A percentile compares a stretch with the other conserved stretches of the same genome.
Evolutionary conservation across 1,284 basidiomycete genomes (phyloP).

Genomic region (Meripilus lineatus): DNA sequence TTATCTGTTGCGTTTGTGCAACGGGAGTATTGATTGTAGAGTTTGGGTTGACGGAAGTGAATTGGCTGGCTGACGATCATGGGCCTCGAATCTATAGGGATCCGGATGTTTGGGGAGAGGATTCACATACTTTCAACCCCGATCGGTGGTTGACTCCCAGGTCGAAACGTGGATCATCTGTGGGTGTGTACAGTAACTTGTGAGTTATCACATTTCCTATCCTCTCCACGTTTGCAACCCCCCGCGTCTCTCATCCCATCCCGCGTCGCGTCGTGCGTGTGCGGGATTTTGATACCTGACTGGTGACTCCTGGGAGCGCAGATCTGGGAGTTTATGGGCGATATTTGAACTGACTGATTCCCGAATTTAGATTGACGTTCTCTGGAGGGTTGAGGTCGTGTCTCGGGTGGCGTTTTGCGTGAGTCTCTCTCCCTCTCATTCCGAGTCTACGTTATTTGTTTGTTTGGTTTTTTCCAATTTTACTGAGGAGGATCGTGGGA

Average conservation of each 20-base stretch:
- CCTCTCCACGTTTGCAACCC: too few species aligned
- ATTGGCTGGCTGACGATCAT: background rate
- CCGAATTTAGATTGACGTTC: constrained; percentile 6
- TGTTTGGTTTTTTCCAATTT: background rate
- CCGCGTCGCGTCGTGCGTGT: too few species aligned
- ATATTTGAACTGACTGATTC: background rate
- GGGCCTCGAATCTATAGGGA: constrained; percentile 11
- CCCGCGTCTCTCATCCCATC: too few species aligned
- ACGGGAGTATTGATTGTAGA: too few species aligned
- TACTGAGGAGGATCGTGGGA: too few species aligned
- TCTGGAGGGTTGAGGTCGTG: constrained; percentile 26
- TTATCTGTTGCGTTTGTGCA: too few species aligned
- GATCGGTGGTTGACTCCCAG: constrained; percentile 19
- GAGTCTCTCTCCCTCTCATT: constrained; percentile 8
- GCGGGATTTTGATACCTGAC: too few species aligned
- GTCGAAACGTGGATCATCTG: constrained; percentile 13
- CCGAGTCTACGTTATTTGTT: background rate
- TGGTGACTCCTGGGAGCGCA: too few species aligned
- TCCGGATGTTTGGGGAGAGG: constrained; percentile 22
- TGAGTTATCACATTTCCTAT: too few species aligned
- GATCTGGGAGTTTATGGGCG: background rate
- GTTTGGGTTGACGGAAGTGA: too few species aligned
- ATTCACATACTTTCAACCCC: constrained; percentile 23
- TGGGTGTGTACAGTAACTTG: constrained; percentile 40
- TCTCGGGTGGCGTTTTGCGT: constrained; percentile 33